These are phyloP conservation scores for Pseudotulostoma volvatum DNA, from an alignment of 495 filamentous ascomycete species.

Conservation along the genomic window DNA sequence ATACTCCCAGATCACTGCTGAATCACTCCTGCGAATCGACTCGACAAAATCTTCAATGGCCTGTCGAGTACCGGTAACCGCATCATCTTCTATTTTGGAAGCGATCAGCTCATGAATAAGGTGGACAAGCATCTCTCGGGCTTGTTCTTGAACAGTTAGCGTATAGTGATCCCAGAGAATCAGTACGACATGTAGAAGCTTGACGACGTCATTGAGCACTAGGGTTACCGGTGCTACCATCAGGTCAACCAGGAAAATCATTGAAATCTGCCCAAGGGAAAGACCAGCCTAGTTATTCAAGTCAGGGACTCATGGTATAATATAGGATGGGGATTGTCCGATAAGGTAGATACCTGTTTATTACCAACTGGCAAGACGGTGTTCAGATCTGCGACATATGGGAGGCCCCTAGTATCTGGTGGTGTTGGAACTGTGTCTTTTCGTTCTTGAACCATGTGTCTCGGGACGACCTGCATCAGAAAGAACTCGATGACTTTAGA, in stretches of 20 bases:
- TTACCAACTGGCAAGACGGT: constrained; percentile 70
- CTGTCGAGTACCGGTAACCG: constrained; percentile 44
- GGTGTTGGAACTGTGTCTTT: constrained; percentile 55
- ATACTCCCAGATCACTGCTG: constrained; percentile 79
- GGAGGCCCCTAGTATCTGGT: constrained; percentile 54
- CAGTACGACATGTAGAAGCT: constrained; percentile 77
- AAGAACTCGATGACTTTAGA: constrained; percentile 90
- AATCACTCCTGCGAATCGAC: constrained; percentile 69
- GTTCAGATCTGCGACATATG: constrained; percentile 76
- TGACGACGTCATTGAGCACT: constrained; percentile 55
- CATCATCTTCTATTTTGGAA: constrained; percentile 67
- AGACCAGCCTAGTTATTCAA: constrained; percentile 42
- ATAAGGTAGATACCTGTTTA: constrained; percentile 46
- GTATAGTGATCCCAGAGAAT: constrained; percentile 96
- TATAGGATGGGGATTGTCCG: no score
- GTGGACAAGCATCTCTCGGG: constrained; percentile 94
- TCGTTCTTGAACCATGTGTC: constrained; percentile 80
- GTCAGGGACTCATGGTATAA: no score
- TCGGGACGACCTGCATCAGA: constrained; percentile 71
- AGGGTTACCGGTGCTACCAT: constrained; percentile 85
- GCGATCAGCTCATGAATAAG: constrained; percentile 93
- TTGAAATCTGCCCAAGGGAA: constrained; percentile 78
- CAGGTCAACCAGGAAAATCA: constrained; percentile 88
- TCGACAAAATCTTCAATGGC: constrained; percentile 82
- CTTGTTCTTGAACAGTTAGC: constrained; percentile 88